Base-by-base conservation (phyloP, 192 early-diverging fungal species). In the Coemansia sp. region DNA sequence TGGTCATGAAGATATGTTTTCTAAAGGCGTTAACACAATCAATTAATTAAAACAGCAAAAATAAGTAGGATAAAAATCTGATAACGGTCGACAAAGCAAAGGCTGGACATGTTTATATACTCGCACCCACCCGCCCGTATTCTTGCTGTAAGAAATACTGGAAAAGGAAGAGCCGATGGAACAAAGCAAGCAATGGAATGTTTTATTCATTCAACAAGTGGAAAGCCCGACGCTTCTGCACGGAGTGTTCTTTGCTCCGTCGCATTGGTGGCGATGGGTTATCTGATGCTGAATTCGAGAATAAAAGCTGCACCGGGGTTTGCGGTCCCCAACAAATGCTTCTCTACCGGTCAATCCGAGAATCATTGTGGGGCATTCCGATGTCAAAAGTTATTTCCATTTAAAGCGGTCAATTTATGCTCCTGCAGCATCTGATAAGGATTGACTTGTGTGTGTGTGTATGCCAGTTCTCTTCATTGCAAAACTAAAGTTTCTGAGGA, bases 341-440 rank as follows among this genome's bases (percentile, higher is more conserved):
- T 40, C 11, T 40, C 9, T 13, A 35, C 35, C 55, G 55, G 55
- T 6, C 55, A 57, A 13, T 57, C 55, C 55, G 55, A 36, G 14
- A 57, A n/a, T 9, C 14, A 9, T 25, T 52, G 7, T 25, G 10
- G 49, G 19, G 20, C 8, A 5, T 52, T 23, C 49, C 49, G 49
- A 25, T 52, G 49, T 7, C 15, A 48, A 40, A 8, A 4, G 11
- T 40, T 13, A 40, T 40, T 40, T 8, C 38, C 0, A 13, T 40
- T 40, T 40, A 5, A 8, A 40, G 38, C 38, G 11, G 38, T 40
- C 38, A 40, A 8, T 11, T 40, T 40, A 40, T 11, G 29, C 29
- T 29, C 38, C 38, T 40, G 46, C 23, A 25, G 22, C 9, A 52
- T 52, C 49, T 14, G 49, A 52, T 52, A 40, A 40, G 11, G 38